Evolutionary conservation across 441 rosid species (phyloP).

Genomic region (Gossypium davidsonii): DNA sequence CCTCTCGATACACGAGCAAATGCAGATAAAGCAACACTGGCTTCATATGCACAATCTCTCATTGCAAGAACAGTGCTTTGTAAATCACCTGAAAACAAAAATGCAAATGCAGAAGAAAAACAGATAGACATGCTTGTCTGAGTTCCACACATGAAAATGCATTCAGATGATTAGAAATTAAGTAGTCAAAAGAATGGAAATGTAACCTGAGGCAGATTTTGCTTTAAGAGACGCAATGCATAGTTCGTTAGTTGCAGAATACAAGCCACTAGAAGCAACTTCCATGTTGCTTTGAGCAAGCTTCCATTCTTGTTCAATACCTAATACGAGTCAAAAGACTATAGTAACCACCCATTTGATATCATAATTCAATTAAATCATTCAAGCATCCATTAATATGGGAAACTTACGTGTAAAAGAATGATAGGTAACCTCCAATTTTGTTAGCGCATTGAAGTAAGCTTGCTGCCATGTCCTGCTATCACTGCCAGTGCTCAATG

Average conservation of each 20-base stretch:
- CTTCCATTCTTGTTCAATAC: slow-evolving; percentile 85
- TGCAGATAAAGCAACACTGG: slow-evolving; percentile 66
- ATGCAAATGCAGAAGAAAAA: slow-evolving; percentile 6
- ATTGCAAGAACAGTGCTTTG: slow-evolving; percentile 76
- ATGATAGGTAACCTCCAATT: slow-evolving; percentile 72
- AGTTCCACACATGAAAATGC: slow-evolving; percentile 13
- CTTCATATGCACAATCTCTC: slow-evolving; percentile 91
- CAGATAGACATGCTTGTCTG: slow-evolving; percentile 3
- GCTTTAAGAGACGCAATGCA: slow-evolving; percentile 73
- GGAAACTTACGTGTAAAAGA: slow-evolving; percentile 72
- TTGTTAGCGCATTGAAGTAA: slow-evolving; percentile 57
- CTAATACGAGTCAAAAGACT: slow-evolving; percentile 29
- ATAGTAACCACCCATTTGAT: slow-evolving; percentile 9
- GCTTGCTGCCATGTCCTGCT: slow-evolving; percentile 81
- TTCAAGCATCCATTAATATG: slow-evolving; percentile 13
- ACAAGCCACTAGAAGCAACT: slow-evolving; percentile 74
- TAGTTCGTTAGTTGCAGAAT: slow-evolving; percentile 75
- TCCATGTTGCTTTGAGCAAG: slow-evolving; percentile 79
- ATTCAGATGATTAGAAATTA: neutral
- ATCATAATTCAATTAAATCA: neutral
- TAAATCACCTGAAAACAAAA: slow-evolving; percentile 58
- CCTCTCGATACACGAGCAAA: slow-evolving; percentile 72
- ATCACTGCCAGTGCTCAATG: slow-evolving; percentile 41
- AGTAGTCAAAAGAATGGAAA: slow-evolving; percentile 19
- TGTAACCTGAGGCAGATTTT: slow-evolving; percentile 84